These are phyloP conservation scores for Boechera retrofracta DNA, from an alignment of 345 rosid species.

Conservation along the genomic window DNA sequence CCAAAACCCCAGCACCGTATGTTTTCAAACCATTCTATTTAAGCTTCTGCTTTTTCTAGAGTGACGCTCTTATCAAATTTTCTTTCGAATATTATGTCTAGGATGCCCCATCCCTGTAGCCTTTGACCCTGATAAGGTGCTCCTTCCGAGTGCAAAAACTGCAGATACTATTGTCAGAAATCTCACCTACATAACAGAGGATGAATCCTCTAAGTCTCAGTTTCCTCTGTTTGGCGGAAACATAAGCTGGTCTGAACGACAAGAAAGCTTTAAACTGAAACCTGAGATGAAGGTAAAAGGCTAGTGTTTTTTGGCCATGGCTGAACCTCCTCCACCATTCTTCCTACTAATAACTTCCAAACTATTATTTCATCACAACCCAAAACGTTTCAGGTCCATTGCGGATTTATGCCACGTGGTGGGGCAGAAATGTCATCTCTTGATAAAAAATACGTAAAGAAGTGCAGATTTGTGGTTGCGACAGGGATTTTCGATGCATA, in stretches of 20 bases:
- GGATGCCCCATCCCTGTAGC: slow-evolving; percentile 85
- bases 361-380: slow-evolving; percentile 17
- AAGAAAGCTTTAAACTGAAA: slow-evolving; percentile 73
- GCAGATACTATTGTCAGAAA: slow-evolving; percentile 57
- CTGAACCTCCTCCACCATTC: neutral
- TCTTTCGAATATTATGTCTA: slow-evolving; percentile 36
- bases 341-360: slow-evolving; percentile 2
- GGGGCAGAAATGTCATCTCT: slow-evolving; percentile 84
- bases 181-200: slow-evolving; percentile 67
- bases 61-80: neutral
- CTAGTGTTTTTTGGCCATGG: neutral
- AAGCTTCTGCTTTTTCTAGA: slow-evolving; percentile 4
- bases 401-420: slow-evolving; percentile 83
- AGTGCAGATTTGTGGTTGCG: slow-evolving; percentile 87
- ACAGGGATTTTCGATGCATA: slow-evolving; percentile 96
- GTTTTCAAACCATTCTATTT: slow-evolving; percentile 22
- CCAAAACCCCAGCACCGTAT: slow-evolving; percentile 81
- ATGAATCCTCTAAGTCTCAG: slow-evolving; percentile 55
- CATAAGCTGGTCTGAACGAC: slow-evolving; percentile 81
- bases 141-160: slow-evolving; percentile 69
- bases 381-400: slow-evolving; percentile 64
- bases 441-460: slow-evolving; percentile 70
- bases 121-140: slow-evolving; percentile 64
- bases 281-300: slow-evolving; percentile 75
- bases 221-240: slow-evolving; percentile 87